Evolutionary conservation across 208 protist species (phyloP), one percentile per base, ranked within the genome.

Genomic region (Zelonia costaricensis): DNA sequence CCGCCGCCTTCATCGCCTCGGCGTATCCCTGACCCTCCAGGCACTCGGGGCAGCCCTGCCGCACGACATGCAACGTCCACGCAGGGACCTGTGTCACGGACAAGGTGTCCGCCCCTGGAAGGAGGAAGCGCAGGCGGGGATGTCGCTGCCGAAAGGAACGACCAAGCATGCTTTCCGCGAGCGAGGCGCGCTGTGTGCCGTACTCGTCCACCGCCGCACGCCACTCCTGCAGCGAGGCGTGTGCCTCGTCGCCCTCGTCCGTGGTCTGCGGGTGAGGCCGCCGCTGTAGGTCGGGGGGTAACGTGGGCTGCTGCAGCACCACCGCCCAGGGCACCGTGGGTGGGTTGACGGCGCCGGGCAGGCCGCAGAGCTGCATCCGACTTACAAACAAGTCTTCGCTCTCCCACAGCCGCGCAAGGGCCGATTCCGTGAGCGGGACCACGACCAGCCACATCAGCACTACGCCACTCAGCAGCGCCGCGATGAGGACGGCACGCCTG

Each of bases 41-140:
- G 5, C 30, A 54, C 27, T 22, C 36, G 18, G 31, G 0, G 20
- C 59, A 38, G 16, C 25, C 22, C 1, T 35, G 13, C 49, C 8
- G 22, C 20, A 47, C 20, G 8, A 53, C 27, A 35, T 36, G 46
- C 59, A 55, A 30, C 3, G 38, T 52, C 27, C 42, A 52, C 22
- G 31, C 42, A 3, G 10, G 42, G 15, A 28, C 38, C 3, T 27
- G 30, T 9, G 13, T 27, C 27, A 9, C 16, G 3, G 48, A 39
- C 31, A 40, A 9, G 4, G 31, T 54, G n/a, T 22, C 8, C 7
- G 31, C 22, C n/a, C 9, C 18, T 10, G 33, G 33, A 4, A 30
- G 28, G 8, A 28, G 5, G 0, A 33, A 28, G 16, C 30, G 35
- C 27, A 38, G 28, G 8, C 20, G 12, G 8, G 18, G n/a, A 39